phyloP scores from a whole-genome alignment of 139 green algal genomes.

The Micractinium sp. region DNA sequence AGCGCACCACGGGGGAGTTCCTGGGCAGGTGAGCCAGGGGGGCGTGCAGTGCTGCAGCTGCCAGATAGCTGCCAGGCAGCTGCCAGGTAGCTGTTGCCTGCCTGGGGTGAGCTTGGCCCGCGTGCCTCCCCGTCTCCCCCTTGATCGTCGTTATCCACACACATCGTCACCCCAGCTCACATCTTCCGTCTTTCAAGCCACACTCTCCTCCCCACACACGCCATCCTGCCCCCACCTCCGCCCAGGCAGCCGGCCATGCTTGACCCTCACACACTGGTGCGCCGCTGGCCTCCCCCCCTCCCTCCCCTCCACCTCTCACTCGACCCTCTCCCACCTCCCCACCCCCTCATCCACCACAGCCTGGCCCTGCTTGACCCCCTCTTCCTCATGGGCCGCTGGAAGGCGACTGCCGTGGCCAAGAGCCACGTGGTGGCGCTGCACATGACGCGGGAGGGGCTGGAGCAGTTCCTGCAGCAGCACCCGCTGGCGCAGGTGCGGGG shows the following conservation, averaged over 20 bases:
- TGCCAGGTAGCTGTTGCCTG: too few species aligned
- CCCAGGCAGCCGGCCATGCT: conserved; percentile 12
- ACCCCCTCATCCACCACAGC: background rate
- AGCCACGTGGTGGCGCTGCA: conserved; percentile 31
- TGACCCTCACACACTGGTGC: background rate
- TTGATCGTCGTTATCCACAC: too few species aligned
- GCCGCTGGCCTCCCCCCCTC: background rate
- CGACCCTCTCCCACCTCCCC: too few species aligned
- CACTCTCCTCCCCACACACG: too few species aligned
- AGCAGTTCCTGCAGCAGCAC: conserved; percentile 47
- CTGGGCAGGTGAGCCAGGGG: conserved; percentile 13
- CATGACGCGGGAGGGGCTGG: conserved; percentile 41
- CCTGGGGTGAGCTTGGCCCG: too few species aligned
- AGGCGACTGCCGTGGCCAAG: conserved; percentile 11
- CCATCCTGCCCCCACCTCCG: too few species aligned
- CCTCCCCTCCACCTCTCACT: background rate
- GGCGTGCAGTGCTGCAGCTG: background rate
- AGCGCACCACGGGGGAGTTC: conserved; percentile 34
- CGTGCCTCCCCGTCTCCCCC: too few species aligned
- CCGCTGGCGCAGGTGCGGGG: conserved; percentile 44
- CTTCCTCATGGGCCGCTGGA: conserved; percentile 37
- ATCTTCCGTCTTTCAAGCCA: too few species aligned
- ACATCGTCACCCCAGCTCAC: too few species aligned
- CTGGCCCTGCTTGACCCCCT: conserved; percentile 42
- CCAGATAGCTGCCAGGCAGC: too few species aligned